Base-by-base conservation (phyloP, 1,139 yeast genomes). In the Pichia sp. region DNA sequence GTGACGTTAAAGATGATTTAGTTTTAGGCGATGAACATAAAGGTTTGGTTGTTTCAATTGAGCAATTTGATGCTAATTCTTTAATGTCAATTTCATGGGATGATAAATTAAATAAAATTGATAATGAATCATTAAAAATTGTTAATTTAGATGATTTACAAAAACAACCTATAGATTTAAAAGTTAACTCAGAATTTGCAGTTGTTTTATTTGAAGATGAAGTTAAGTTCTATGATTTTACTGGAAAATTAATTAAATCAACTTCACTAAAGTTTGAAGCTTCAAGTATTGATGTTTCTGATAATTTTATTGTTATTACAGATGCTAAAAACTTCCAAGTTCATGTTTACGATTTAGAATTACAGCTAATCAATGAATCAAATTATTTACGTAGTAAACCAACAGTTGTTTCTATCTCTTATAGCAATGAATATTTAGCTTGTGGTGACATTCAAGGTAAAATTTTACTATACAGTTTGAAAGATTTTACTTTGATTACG, bases 381-480 rank as follows among this genome's bases (percentile, higher is more conserved):
- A 66, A 75, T n/a, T 67, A 78, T 49, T 67, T 87, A 41, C 70
- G 82, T 33, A 76, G 50, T 24, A 52, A 50, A 26, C 55, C 55
- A 28, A 41, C 54, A 5, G 33, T 35, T 24, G 29, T 46, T 5
- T 31, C 46, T 4, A 45, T 84, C 20, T 87, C 96, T 0, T 94
- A 92, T 6, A 71, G 81, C 54, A 84, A 80, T 11, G 66, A 71
- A 49, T 74, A 69, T 51, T 70, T 83, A 26, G 97, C 97, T 0
- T 87, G 83, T 25, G 97, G 97, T 41, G 97, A 90, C 59, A 71
- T 76, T 4, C 70, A 84, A 39, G 98, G 98, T 34, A 92, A 92
- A 62, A 86, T 87, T 54, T 67, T 82, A 12, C 70, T 87, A 29
- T 87, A 80, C 64, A 74, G 79, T 50, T 62, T 77, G 20, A 63